Evolutionary conservation across 75 land plant genomes (phyloP).

Genomic region (Pinus albicaulis): DNA sequence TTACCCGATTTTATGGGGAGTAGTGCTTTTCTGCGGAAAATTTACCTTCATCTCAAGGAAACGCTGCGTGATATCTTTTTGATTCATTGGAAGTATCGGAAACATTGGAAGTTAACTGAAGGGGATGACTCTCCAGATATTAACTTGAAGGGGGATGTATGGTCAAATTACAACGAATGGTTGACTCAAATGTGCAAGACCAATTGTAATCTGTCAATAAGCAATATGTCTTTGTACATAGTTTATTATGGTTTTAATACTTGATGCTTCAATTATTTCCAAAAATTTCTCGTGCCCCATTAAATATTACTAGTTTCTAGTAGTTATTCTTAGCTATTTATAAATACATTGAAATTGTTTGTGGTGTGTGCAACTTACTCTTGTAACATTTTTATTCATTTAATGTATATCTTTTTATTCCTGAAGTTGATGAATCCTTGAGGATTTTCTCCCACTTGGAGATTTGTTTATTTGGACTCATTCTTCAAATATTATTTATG

Average conservation of each 20-base stretch:
- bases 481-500: background rate
- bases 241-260: too few species aligned
- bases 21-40: background rate
- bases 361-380: background rate
- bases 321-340: background rate
- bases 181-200: background rate
- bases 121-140: background rate
- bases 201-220: background rate
- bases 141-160: background rate
- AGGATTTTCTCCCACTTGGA: background rate
- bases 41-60: constrained; percentile 4
- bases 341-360: background rate
- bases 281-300: background rate
- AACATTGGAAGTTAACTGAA: background rate
- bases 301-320: background rate
- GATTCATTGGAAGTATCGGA: background rate
- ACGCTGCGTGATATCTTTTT: background rate
- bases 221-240: background rate
- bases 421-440: background rate
- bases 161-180: background rate
- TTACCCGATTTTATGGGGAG: background rate
- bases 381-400: background rate
- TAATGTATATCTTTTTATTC: background rate
- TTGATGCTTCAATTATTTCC: background rate
- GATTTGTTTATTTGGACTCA: background rate